These are phyloP conservation scores for Aspergillus felis DNA, from an alignment of 2,329 filamentous ascomycete genomes.

Conservation along the genomic window DNA sequence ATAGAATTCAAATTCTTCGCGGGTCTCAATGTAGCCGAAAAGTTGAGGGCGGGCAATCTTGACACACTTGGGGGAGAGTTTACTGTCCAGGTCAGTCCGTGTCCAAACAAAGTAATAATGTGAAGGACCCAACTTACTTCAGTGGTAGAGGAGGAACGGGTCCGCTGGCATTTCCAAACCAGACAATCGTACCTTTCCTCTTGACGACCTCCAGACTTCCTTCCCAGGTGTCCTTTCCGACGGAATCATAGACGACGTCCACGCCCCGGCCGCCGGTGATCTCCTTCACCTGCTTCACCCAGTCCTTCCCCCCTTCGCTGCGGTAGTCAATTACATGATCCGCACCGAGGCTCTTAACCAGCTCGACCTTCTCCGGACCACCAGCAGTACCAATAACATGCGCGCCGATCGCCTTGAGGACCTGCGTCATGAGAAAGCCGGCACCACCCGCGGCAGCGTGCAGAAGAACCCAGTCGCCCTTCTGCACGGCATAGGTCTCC, in stretches of 20 bases:
- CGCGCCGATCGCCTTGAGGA: conserved; percentile 69
- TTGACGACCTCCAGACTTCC: conserved; percentile 68
- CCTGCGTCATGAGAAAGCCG: conserved; percentile 69
- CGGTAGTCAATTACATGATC: conserved; percentile 74
- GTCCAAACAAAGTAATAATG: conserved; percentile 13
- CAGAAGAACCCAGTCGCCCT: conserved; percentile 76
- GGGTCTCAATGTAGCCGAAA: conserved; percentile 64
- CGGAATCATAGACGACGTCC: conserved; percentile 77
- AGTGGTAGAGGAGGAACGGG: conserved; percentile 67
- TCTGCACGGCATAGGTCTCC: conserved; percentile 64
- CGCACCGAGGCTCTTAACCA: conserved; percentile 66
- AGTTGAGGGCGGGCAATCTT: conserved; percentile 72
- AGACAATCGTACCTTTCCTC: conserved; percentile 71
- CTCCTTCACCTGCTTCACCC: conserved; percentile 79
- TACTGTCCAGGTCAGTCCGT: conserved; percentile 15
- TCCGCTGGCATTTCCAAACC: conserved; percentile 79
- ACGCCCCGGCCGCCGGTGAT: conserved; percentile 71
- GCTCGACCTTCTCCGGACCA: conserved; percentile 65
- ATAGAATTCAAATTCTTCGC: conserved; percentile 69
- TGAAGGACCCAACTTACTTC: conserved; percentile 47
- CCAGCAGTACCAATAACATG: conserved; percentile 76
- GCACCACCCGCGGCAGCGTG: conserved; percentile 85
- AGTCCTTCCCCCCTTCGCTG: conserved; percentile 75
- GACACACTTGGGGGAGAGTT: conserved; percentile 68
- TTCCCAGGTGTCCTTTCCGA: conserved; percentile 83